Percentiles rank a stretch among this genome's conserved stretches.
Evolutionary conservation across 768 basidiomycete species (phyloP).

Genomic region (Phanerodontia chrysosporium): DNA sequence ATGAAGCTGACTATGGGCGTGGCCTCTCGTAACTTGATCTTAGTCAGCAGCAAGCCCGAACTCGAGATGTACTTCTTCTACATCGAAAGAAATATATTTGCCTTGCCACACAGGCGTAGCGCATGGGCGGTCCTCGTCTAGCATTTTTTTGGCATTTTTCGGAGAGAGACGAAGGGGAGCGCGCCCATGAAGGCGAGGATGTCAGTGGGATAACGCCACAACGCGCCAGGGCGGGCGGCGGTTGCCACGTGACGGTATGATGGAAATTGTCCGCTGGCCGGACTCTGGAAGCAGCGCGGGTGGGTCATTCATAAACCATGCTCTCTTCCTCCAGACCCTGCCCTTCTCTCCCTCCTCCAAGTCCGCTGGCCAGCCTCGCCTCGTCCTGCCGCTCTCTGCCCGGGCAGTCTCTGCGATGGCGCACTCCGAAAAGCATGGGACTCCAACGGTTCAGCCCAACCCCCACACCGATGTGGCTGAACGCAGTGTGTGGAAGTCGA

Average conservation of each 20-base stretch:
- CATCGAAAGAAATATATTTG: too few species aligned
- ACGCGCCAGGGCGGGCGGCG: not conserved
- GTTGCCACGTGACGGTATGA: not conserved
- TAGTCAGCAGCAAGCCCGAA: too few species aligned
- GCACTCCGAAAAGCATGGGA: not conserved
- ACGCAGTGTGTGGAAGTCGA: conserved; percentile 3
- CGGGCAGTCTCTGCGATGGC: not conserved
- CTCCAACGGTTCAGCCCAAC: not conserved
- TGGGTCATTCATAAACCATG: conserved; percentile 3
- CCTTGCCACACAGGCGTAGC: too few species aligned
- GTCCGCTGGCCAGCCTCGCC: not conserved
- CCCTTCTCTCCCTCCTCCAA: not conserved
- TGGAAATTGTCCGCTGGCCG: not conserved
- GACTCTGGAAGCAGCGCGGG: not conserved
- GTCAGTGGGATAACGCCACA: not conserved
- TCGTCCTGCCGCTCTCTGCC: too few species aligned
- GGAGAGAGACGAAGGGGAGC: not conserved
- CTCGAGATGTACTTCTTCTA: too few species aligned
- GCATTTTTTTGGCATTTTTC: too few species aligned
- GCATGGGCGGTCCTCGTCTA: too few species aligned
- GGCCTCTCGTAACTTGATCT: too few species aligned
- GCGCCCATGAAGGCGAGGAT: not conserved
- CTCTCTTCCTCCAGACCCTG: not conserved
- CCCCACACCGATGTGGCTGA: not conserved
- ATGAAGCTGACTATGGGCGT: too few species aligned